A percentile compares a stretch with the other conserved stretches of the same genome.
Conservation (phyloP, 2,329 filamentous ascomycete species). For the Fusarium denticulatum region DNA sequence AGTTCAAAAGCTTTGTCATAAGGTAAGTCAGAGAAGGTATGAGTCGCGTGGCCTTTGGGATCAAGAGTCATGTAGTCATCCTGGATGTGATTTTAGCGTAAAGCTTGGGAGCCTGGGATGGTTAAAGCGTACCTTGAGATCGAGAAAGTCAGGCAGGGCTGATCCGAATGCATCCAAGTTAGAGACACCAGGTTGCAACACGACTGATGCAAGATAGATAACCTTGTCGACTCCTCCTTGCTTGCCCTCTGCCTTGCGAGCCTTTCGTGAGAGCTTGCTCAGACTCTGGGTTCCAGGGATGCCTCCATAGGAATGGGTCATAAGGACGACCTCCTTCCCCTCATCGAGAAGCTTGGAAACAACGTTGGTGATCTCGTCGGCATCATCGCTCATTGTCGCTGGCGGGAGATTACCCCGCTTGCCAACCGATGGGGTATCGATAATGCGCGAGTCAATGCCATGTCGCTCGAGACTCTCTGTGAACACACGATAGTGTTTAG, state of each 20-base stretch:
- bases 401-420: background rate
- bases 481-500: slow-evolving; percentile 7
- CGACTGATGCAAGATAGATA: slow-evolving; percentile 13
- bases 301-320: slow-evolving; percentile 27
- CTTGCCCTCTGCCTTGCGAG: background rate
- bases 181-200: background rate
- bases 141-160: background rate
- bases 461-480: background rate
- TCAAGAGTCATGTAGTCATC: slow-evolving; percentile 21
- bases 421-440: slow-evolving; percentile 16
- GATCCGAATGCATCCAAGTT: slow-evolving; percentile 11
- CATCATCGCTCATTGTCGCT: slow-evolving; percentile 23
- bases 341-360: background rate
- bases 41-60: background rate
- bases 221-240: slow-evolving; percentile 12
- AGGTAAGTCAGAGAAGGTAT: slow-evolving; percentile 20
- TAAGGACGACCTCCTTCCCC: background rate
- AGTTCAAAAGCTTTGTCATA: slow-evolving; percentile 1
- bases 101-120: rapidly evolving
- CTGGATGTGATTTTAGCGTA: background rate
- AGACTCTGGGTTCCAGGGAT: slow-evolving; percentile 22
- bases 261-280: slow-evolving; percentile 1
- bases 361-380: background rate
- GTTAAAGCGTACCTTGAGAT: background rate
- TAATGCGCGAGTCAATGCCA: background rate